phyloP scores from a whole-genome alignment of 768 basidiomycete species.

The Candolleomyces eurysporus region DNA sequence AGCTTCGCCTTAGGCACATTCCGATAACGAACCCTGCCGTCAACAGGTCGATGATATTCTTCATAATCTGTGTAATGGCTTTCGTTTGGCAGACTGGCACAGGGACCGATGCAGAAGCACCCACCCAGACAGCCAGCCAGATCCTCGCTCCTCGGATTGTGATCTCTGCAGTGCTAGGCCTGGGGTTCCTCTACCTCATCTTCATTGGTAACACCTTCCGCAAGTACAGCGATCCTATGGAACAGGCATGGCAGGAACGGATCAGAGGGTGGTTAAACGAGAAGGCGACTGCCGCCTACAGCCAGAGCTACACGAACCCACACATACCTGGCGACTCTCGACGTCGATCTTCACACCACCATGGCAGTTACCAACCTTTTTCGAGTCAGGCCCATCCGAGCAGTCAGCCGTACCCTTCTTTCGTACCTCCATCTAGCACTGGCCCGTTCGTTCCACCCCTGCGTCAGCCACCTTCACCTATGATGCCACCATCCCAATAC shows the following conservation, averaged over 20 bases:
- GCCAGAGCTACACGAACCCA: too few species aligned
- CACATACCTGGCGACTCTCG: too few species aligned
- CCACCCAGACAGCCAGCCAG: constrained; percentile 26
- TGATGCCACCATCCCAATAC: too few species aligned
- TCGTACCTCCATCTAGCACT: too few species aligned
- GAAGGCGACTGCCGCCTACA: not conserved
- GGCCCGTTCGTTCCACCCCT: too few species aligned
- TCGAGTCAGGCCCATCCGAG: too few species aligned
- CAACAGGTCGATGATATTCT: constrained; percentile 56
- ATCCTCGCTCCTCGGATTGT: constrained; percentile 37
- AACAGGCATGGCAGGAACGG: constrained; percentile 10
- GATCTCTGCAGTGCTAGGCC: constrained; percentile 36
- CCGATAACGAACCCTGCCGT: not conserved
- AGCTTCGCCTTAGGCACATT: not conserved
- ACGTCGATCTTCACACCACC: too few species aligned
- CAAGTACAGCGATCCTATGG: constrained; percentile 33
- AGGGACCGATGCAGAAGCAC: constrained; percentile 23
- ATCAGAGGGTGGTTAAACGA: constrained; percentile 1
- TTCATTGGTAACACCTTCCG: constrained; percentile 45
- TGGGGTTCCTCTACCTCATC: constrained; percentile 44
- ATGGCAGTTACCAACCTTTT: too few species aligned
- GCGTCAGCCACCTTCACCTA: too few species aligned
- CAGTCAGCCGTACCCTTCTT: too few species aligned
- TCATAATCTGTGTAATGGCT: constrained; percentile 52
- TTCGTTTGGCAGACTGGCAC: constrained; percentile 64